Percentiles rank a stretch among this genome's conserved stretches.
phyloP scores from a whole-genome alignment of 23 red algal genomes.

The Gracilariopsis chorda region DNA sequence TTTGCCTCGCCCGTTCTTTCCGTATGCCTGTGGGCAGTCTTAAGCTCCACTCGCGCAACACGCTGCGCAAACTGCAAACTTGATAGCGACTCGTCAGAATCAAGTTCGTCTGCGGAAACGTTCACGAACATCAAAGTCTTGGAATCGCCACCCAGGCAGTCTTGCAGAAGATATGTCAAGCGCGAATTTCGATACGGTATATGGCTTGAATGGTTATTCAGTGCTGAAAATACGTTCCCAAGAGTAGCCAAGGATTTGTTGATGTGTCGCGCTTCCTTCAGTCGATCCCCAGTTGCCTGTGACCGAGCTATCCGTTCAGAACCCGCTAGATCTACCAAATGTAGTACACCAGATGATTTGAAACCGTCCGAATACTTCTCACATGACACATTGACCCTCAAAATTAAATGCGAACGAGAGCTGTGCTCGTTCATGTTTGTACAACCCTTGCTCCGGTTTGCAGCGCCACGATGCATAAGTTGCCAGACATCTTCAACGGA shows the following conservation, averaged over 20 bases:
- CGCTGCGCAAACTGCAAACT: conserved; percentile 89
- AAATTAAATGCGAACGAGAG: conserved; percentile 91
- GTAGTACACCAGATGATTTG: conserved; percentile 71
- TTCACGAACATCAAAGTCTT: conserved; percentile 99
- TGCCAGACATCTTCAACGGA: conserved; percentile 80
- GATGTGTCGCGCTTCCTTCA: conserved; percentile 98
- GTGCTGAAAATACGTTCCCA: conserved; percentile 84
- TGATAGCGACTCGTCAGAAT: conserved; percentile 78
- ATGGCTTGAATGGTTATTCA: conserved; percentile 73
- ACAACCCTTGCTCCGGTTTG: conserved; percentile 64
- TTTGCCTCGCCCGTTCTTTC: conserved; percentile 63
- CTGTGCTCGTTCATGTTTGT: conserved; percentile 93
- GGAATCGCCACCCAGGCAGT: conserved; percentile 91
- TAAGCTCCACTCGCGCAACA: conserved; percentile 77
- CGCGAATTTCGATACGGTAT: conserved; percentile 96
- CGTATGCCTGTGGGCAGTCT: conserved; percentile 63
- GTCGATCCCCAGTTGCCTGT: conserved; percentile 77
- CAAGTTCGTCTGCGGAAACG: conserved; percentile 69
- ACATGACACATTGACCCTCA: conserved; percentile 66
- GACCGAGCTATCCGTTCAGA: conserved; percentile 81
- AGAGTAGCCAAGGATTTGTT: conserved; percentile 99
- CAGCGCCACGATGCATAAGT: conserved; percentile 70
- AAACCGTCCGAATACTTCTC: conserved; percentile 64
- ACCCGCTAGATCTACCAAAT: conserved; percentile 97
- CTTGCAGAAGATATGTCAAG: conserved; percentile 91